Conservation (phyloP, 1,139 yeast species). For the Yamadazyma sp. region DNA sequence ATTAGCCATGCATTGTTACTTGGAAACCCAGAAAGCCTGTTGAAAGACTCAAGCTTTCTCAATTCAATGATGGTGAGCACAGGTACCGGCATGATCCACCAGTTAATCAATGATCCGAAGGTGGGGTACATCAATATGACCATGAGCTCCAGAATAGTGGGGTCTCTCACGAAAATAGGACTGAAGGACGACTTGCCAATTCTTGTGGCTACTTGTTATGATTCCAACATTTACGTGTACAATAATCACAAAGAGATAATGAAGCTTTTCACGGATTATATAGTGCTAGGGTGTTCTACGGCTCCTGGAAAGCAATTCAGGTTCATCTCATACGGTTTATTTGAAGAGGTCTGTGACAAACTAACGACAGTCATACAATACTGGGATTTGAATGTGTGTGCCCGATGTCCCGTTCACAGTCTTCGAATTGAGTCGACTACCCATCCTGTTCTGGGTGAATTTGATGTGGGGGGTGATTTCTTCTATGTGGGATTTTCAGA, state of each 20-base stretch:
- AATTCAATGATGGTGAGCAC: constrained; percentile 37
- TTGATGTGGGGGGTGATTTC: constrained; percentile 22
- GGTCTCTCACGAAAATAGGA: constrained; percentile 11
- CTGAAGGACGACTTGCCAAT: constrained; percentile 10
- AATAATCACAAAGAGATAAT: constrained; percentile 9
- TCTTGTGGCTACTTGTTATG: constrained; percentile 10
- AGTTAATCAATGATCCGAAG: constrained; percentile 27
- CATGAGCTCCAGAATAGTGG: constrained; percentile 7
- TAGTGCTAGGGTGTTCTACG: constrained; percentile 43
- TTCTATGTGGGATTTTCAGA: constrained; percentile 27
- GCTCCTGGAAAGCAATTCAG: constrained; percentile 43
- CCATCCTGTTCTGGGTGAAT: constrained; percentile 15
- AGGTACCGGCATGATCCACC: constrained; percentile 47
- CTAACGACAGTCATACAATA: constrained; percentile 42
- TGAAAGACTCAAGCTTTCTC: constrained; percentile 7
- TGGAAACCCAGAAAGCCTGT: constrained; percentile 5
- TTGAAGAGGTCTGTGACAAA: constrained; percentile 16
- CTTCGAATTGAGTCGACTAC: constrained; percentile 3
- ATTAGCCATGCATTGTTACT: constrained; percentile 9
- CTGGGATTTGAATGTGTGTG: constrained; percentile 50
- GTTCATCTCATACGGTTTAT: constrained; percentile 50
- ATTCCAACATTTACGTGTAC: constrained; percentile 11
- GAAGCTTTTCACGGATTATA: constrained; percentile 34
- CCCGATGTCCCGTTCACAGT: constrained; percentile 37
- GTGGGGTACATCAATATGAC: constrained; percentile 28